Evolutionary conservation across 306 rosid genomes (phyloP), one percentile per base, ranked within the genome.

Genomic region (Delonix regia): DNA sequence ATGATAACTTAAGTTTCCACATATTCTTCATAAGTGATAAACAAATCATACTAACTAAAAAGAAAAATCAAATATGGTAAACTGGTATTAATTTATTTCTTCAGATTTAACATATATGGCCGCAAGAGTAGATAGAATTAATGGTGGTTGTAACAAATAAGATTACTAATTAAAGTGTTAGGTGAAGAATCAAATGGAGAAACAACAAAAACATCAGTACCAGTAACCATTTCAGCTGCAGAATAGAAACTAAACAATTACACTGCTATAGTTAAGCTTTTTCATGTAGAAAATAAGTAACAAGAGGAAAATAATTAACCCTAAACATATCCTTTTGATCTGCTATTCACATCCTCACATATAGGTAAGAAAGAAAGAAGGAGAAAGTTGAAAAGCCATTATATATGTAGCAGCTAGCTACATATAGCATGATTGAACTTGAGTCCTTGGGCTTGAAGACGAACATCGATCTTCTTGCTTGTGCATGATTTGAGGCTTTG

Each of bases 321-420:
- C 79, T 47, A 65, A 33, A 64, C 75, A 56, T 74, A 81, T 42
- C 75, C 60, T 59, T 85, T 6, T 49, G 18, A 47, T 47, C 76
- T 67, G 52, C 70, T 81, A 85, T 84, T 73, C 81, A 85, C 88
- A 77, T 81, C 81, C 81, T 73, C 81, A 85, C 88, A 77, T 52
- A 44, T 47, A 4, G 25, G 22, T 25, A 73, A 24, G 15, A 77
- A 51, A 73, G 1, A 71, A 21, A 22, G 55, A 75, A 75, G 70
- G 21, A 30, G 1, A 38, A 38, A 38, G 5, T 7, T 21, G 44
- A 39, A 5, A 55, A 25, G 56, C 53, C 60, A 28, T 22, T 19
- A 45, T 53, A 52, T 78, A 51, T 74, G 6, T 34, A 34, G 6
- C 38, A 2, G 38, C 2, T 34, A 2, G 6, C 4, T 34, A 2